These are phyloP conservation scores for Tetradesmus obliquus DNA, from an alignment of 139 green algal species.

Conservation along the genomic window DNA sequence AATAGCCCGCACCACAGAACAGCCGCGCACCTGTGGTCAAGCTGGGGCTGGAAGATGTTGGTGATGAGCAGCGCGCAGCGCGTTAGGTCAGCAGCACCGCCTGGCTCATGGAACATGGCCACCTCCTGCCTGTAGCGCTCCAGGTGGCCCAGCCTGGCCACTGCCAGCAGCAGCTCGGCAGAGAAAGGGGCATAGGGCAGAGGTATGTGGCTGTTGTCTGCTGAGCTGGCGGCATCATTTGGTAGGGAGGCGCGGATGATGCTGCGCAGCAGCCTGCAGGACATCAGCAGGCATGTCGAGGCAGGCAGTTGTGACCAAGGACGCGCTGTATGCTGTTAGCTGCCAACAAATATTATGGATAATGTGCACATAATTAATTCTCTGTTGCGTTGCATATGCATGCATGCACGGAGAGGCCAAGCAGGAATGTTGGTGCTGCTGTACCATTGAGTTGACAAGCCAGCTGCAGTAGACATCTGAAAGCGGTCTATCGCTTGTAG, in stretches of 20 bases:
- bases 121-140: slow-evolving; percentile 41
- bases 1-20: background rate
- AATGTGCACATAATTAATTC: too few species aligned
- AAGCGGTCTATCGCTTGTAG: background rate
- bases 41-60: slow-evolving; percentile 39
- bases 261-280: background rate
- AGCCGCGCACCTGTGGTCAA: background rate
- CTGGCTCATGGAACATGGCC: background rate
- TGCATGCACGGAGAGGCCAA: background rate
- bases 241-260: background rate
- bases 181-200: slow-evolving; percentile 14
- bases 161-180: slow-evolving; percentile 38
- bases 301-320: background rate
- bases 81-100: slow-evolving; percentile 10
- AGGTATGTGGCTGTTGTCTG: background rate
- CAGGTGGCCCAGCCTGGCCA: slow-evolving; percentile 35
- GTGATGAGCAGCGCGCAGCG: slow-evolving; percentile 33
- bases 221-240: background rate
- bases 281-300: background rate
- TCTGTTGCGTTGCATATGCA: background rate
- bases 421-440: background rate
- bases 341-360: too few species aligned
- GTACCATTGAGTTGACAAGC: background rate
- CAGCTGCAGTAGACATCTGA: background rate
- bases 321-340: background rate